Conservation (phyloP, 176 grass and related monocot species). For the Oryza longistaminata region DNA sequence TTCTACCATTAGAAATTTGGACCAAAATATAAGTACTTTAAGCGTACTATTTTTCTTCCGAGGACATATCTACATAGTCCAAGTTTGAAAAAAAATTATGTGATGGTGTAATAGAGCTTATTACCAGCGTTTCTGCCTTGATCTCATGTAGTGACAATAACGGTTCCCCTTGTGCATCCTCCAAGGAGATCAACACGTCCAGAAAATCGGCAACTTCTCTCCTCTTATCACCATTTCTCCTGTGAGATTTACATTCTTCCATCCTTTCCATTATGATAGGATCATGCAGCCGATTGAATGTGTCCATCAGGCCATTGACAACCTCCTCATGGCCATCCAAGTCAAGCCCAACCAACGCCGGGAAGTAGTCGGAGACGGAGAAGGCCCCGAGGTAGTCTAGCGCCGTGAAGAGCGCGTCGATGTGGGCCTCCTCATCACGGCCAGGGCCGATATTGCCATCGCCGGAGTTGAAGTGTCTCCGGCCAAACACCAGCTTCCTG, state of each 20-base stretch:
- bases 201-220: slow-evolving; percentile 23
- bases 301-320: background rate
- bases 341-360: slow-evolving; percentile 20
- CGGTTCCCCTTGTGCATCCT: slow-evolving; percentile 2
- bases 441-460: background rate
- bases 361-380: slow-evolving; percentile 36
- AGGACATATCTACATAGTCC: no score
- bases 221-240: background rate
- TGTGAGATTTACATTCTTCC: background rate
- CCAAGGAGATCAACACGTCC: slow-evolving; percentile 32
- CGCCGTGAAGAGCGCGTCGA: slow-evolving; percentile 8
- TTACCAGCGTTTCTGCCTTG: slow-evolving; percentile 11
- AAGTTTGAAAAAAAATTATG: no score
- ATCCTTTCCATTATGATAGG: slow-evolving; percentile 29
- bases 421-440: slow-evolving; percentile 23
- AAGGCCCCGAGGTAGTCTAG: background rate
- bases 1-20: no score
- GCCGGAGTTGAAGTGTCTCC: no score
- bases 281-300: slow-evolving; percentile 20
- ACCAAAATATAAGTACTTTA: no score
- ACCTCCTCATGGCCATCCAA: slow-evolving; percentile 39
- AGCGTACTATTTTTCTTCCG: no score
- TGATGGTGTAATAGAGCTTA: no score
- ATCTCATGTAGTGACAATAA: slow-evolving; percentile 27
- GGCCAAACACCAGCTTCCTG: no score